Percentiles rank a stretch among this genome's conserved stretches.
Conservation (phyloP, 192 early-diverging fungal genomes). For the Backusella macrospora region DNA sequence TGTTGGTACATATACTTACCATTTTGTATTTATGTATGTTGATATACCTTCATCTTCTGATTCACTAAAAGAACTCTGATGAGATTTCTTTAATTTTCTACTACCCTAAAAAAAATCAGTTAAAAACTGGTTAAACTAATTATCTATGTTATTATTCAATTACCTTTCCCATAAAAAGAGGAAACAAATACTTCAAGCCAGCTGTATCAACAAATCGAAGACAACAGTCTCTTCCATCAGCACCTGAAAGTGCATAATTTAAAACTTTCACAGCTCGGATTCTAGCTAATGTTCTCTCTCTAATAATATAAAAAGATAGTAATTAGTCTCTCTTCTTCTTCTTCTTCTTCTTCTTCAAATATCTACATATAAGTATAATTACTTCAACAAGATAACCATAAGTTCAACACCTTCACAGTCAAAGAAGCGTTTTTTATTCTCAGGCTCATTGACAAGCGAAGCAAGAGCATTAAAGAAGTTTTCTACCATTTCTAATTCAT, state of each 20-base stretch:
- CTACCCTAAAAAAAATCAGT: slow-evolving; percentile 50
- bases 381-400: slow-evolving; percentile 89
- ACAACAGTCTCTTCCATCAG: slow-evolving; percentile 53
- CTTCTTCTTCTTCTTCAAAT: not conserved
- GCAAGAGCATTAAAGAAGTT: slow-evolving; percentile 88
- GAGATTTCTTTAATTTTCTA: slow-evolving; percentile 76
- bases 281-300: slow-evolving; percentile 77
- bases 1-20: not conserved
- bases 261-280: slow-evolving; percentile 88
- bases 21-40: not conserved
- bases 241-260: slow-evolving; percentile 71
- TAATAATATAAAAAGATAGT: slow-evolving; percentile 25
- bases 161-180: slow-evolving; percentile 81
- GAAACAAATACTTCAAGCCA: slow-evolving; percentile 86
- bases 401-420: slow-evolving; percentile 89
- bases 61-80: slow-evolving; percentile 72
- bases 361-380: slow-evolving; percentile 13
- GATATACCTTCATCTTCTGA: slow-evolving; percentile 73
- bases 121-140: not conserved
- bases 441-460: slow-evolving; percentile 64
- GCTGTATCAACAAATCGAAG: slow-evolving; percentile 77
- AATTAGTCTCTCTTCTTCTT: not conserved
- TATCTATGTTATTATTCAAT: not conserved
- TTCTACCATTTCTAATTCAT: slow-evolving; percentile 92
- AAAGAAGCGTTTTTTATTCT: slow-evolving; percentile 75